phyloP scores from a whole-genome alignment of 257 asterid genomes.

The Thymus mandschuricus region DNA sequence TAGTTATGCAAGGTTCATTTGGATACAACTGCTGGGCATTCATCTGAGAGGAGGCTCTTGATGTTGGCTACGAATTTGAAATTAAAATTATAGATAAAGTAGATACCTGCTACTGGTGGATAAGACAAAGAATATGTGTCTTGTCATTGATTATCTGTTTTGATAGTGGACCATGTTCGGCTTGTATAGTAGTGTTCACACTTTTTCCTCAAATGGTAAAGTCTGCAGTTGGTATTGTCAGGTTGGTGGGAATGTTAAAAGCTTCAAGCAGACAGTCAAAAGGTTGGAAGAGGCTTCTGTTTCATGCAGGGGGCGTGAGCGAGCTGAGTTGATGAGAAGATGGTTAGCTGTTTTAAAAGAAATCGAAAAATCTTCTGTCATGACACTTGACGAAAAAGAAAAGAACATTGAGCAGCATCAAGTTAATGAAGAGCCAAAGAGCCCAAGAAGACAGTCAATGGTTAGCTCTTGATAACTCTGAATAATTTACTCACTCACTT shows the following conservation, averaged over 20 bases:
- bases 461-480: slow-evolving; percentile 45
- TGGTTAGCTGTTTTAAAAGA: slow-evolving; percentile 83
- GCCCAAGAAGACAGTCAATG: slow-evolving; percentile 69
- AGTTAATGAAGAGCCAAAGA: slow-evolving; percentile 68
- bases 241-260: slow-evolving; percentile 72
- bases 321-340: slow-evolving; percentile 78
- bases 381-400: slow-evolving; percentile 55
- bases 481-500: slow-evolving; percentile 13
- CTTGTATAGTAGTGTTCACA: slow-evolving; percentile 14
- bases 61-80: neutral
- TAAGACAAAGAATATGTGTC: neutral
- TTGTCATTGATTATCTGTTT: slow-evolving; percentile 5
- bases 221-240: slow-evolving; percentile 35
- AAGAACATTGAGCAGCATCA: slow-evolving; percentile 50
- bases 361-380: slow-evolving; percentile 49
- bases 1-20: slow-evolving; percentile 20
- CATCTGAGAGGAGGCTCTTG: neutral
- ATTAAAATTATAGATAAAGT: slow-evolving; percentile 6
- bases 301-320: slow-evolving; percentile 88
- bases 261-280: slow-evolving; percentile 90
- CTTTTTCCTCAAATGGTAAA: slow-evolving; percentile 20
- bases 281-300: slow-evolving; percentile 96
- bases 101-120: slow-evolving; percentile 17
- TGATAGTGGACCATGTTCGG: slow-evolving; percentile 16
- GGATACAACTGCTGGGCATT: slow-evolving; percentile 12